Evolutionary conservation across 176 grass and related monocot genomes (phyloP).

Genomic region (Triticum dicoccoides): DNA sequence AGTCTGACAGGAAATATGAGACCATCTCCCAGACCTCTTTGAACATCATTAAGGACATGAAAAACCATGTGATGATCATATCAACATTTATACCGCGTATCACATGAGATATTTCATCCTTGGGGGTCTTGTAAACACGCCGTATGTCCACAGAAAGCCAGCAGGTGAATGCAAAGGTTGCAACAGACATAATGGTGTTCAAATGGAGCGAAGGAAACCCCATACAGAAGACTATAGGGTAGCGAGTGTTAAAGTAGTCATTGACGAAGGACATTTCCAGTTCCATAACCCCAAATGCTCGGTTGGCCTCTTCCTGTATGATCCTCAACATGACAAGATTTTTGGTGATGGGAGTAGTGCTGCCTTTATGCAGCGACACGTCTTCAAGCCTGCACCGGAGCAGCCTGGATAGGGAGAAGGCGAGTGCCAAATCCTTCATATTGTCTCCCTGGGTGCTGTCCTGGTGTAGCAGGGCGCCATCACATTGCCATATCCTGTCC

Average conservation of each 20-base stretch:
- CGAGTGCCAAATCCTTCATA: too few species aligned
- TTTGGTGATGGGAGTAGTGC: too few species aligned
- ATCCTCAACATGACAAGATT: too few species aligned
- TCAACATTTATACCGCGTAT: background rate
- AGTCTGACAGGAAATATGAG: background rate
- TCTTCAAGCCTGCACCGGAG: too few species aligned
- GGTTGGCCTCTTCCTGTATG: too few species aligned
- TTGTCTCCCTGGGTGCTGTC: too few species aligned
- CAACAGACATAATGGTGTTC: background rate
- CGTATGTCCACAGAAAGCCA: background rate
- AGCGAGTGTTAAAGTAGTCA: conserved; percentile 15
- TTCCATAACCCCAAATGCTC: background rate
- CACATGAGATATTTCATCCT: background rate
- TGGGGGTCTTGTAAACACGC: background rate
- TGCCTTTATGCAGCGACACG: too few species aligned
- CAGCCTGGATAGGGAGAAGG: too few species aligned
- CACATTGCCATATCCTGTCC: too few species aligned
- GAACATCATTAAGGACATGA: background rate
- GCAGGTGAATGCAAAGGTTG: too few species aligned
- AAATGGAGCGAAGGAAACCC: background rate
- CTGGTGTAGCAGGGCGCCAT: too few species aligned
- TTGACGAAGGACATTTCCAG: background rate
- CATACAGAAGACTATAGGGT: conserved; percentile 19
- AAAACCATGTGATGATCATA: background rate
- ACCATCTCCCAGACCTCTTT: conserved; percentile 28